Percentiles rank a stretch among this genome's conserved stretches.
These are phyloP conservation scores for Sporothrix inflata DNA, from an alignment of 2,329 filamentous ascomycete species.

Conservation along the genomic window DNA sequence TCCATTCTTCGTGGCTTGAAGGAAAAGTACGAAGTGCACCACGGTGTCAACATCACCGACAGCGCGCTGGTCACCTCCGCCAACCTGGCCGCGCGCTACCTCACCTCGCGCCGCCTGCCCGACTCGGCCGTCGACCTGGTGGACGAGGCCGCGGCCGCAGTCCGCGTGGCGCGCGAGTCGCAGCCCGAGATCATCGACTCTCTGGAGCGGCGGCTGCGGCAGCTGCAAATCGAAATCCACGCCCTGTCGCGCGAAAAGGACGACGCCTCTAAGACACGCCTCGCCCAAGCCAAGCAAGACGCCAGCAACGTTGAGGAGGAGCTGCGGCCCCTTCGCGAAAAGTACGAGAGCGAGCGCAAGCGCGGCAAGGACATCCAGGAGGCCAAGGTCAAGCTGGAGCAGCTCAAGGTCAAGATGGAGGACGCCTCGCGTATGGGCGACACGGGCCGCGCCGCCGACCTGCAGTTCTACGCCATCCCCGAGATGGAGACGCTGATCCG, in stretches of 20 bases:
- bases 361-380: constrained; percentile 91
- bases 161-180: constrained; percentile 91
- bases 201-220: constrained; percentile 83
- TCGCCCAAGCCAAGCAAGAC: constrained; percentile 83
- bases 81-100: constrained; percentile 89
- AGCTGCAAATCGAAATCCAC: constrained; percentile 96
- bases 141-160: constrained; percentile 95
- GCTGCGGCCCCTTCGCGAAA: constrained; percentile 85
- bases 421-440: constrained; percentile 89
- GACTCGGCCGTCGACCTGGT: constrained; percentile 97
- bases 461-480: constrained; percentile 96
- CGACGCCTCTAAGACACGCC: constrained; percentile 82
- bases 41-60: constrained; percentile 95
- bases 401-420: constrained; percentile 86
- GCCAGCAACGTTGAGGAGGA: constrained; percentile 95
- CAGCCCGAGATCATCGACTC: constrained; percentile 96
- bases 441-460: constrained; percentile 83
- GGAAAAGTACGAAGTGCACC: constrained; percentile 97
- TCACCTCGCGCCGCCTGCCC: constrained; percentile 86
- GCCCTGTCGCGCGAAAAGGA: constrained; percentile 93
- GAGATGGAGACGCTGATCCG: constrained; percentile 83
- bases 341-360: constrained; percentile 92
- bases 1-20: constrained; percentile 98
- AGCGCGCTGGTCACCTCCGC: constrained; percentile 89
- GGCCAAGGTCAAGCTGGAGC: constrained; percentile 91